A percentile compares a stretch with the other conserved stretches of the same genome.
Conservation (phyloP, 2,329 filamentous ascomycete genomes). For the Ophiosphaerella korrae region DNA sequence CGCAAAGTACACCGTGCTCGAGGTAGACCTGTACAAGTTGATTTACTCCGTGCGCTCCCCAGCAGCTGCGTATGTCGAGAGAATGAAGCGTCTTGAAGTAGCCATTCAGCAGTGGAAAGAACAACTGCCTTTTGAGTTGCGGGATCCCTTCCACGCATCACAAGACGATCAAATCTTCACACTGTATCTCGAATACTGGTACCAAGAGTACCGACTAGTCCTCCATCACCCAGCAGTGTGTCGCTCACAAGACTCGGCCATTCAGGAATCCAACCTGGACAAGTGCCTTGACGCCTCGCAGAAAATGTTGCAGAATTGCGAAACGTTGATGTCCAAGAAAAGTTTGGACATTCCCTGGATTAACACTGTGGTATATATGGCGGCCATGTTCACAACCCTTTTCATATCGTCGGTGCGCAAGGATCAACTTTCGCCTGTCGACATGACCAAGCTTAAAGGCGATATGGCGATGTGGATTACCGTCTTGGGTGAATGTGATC, state of each 20-base stretch:
- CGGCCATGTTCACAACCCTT: constrained; percentile 74
- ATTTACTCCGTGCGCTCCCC: constrained; percentile 74
- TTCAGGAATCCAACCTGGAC: constrained; percentile 60
- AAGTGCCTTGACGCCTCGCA: constrained; percentile 69
- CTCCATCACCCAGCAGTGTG: constrained; percentile 61
- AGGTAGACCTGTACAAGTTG: constrained; percentile 74
- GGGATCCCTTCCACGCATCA: constrained; percentile 52
- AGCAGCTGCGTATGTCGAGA: constrained; percentile 65
- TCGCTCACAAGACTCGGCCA: constrained; percentile 60
- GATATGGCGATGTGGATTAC: constrained; percentile 74
- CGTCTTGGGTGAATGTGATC: constrained; percentile 69
- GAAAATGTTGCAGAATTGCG: constrained; percentile 66
- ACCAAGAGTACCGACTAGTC: constrained; percentile 56
- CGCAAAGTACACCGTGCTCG: constrained; percentile 68
- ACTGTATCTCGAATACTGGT: constrained; percentile 56
- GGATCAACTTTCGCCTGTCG: constrained; percentile 61
- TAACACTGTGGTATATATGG: constrained; percentile 71
- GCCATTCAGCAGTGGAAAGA: constrained; percentile 68
- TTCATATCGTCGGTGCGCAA: constrained; percentile 72
- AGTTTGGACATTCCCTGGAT: constrained; percentile 81
- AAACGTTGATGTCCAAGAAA: constrained; percentile 66
- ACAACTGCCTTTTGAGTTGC: constrained; percentile 66
- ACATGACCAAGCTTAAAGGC: constrained; percentile 64
- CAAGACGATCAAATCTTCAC: constrained; percentile 56
- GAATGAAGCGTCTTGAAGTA: constrained; percentile 68